Evolutionary conservation across 768 basidiomycete species (phyloP), one percentile per base, ranked within the genome.

Genomic region (Piloderma croceum): DNA sequence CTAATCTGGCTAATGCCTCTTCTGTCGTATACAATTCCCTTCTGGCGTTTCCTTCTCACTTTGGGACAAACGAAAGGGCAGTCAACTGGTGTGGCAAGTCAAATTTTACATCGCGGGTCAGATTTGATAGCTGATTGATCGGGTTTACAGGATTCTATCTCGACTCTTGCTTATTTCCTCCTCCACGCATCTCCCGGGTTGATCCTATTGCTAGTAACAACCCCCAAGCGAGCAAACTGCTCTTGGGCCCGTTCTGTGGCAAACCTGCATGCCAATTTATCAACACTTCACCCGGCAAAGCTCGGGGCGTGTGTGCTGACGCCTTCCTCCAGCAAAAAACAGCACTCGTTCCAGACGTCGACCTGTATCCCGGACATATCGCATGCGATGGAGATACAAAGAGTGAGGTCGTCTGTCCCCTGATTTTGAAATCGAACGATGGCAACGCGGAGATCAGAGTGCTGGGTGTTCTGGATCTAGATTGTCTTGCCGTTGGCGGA

Each of bases 11-110:
- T 31, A 94, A 93, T 56, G 74, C 88, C 0, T 77, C 89, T 19
- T 80, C 89, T 6, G 62, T 93, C 38, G 73, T 96, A 31, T 94
- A 79, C 67, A 79, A 82, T 51, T 73, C 86, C 9, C 73, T 92
- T 34, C 73, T 77, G 34, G 79, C 79, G 12, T 93, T 83, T 47
- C 62, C 68, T 10, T 54, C 70, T 19, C 64, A 75, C 52, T 91
- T 88, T 50, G 89, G 87, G 21, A 52, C 53, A 24, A 65, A 60
- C 4, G 64, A 74, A 25, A 74, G 78, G 39, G 77, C 84, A 3
- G 88, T 94, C 17, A 94, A 94, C 56, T 97, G 92, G 93, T 83
- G 83, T 67, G 93, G 93, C 92, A 51, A 65, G 87, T 63, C n/a
- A n/a, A n/a, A 31, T 34, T 24, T 36, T 27, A 18, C 27, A 21